Conservation (phyloP, 331 rosid species). For the Malus hybrid region DNA sequence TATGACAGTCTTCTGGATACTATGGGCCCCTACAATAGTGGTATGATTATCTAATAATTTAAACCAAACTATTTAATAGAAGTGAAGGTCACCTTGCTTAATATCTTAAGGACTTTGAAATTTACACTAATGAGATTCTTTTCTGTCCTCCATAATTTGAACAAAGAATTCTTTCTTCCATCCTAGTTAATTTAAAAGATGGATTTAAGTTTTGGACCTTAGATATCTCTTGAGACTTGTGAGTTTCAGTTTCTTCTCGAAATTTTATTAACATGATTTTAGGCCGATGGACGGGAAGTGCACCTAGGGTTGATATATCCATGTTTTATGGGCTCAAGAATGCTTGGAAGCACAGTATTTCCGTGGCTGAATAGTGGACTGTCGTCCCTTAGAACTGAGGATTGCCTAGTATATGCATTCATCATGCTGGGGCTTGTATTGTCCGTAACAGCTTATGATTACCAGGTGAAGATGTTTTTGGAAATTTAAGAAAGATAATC, state of each 20-base stretch:
- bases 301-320: conserved; percentile 76
- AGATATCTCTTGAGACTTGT: background rate
- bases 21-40: conserved; percentile 97
- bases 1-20: conserved; percentile 68
- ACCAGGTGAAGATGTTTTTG: conserved; percentile 49
- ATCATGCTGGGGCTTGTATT: conserved; percentile 46
- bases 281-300: conserved; percentile 98
- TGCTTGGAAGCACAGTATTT: conserved; percentile 84
- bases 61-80: background rate
- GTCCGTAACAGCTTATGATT: conserved; percentile 71
- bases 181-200: background rate
- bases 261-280: conserved; percentile 15
- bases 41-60: conserved; percentile 35
- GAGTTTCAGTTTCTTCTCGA: background rate
- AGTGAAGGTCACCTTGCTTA: background rate
- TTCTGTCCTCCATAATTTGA: background rate
- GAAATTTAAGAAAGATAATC: conserved; percentile 3
- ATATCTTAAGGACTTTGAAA: background rate
- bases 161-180: background rate
- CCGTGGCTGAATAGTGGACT: conserved; percentile 79
- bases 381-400: conserved; percentile 66
- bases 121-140: background rate
- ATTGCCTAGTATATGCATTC: conserved; percentile 58
- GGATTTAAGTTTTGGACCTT: background rate
- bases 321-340: conserved; percentile 76